Evolutionary conservation across 805 yeast genomes (phyloP), one percentile per base, ranked within the genome.

Genomic region (Wickerhamiella spandovensis): DNA sequence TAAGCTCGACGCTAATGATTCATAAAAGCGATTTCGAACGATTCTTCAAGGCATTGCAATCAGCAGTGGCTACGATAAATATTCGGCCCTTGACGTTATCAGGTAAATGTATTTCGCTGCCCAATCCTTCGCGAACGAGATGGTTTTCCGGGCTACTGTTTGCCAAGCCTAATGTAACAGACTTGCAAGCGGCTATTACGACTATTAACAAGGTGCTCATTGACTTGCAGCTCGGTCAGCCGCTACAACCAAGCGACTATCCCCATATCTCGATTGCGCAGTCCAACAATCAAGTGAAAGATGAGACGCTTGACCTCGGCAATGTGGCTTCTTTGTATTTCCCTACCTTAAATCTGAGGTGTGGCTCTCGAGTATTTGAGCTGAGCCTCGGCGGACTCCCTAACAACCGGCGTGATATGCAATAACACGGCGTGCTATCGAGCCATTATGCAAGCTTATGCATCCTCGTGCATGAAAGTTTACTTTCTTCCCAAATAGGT

Each of bases 1-100:
- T 61, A 17, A 56, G 62, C 12, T 62, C 57, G 30, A 58, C 62
- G 1, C 22, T 61, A 30, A 58, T 61, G 61, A 47, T 60, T n/a
- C 46, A 49, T 3, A 46, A 54, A 8, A 48, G 41, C 7, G 45
- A 42, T 13, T 50, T 51, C 35, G 44, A 47, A 18, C 24, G 7
- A 18, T 55, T 60, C 41, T 18, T 30, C 12, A 24, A 30, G n/a
- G 30, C 20, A 2, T 32, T 52, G 5, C 28, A n/a, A 13, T 15
- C 10, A 18, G 15, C 8, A 23, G 17, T 23, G 2, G 7, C 6
- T 5, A 43, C 15, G 15, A 9, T 43, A 2, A 3, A 5, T 7
- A 18, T 43, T 17, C 28, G 45, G 20, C 45, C 45, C 25, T 13
- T 15, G 30, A 15, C 20, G 9, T 21, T 43, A 2, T n/a, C 32